Evolutionary conservation across 78 protist species (phyloP).

Genomic region (Corallochytrium limacisporum): DNA sequence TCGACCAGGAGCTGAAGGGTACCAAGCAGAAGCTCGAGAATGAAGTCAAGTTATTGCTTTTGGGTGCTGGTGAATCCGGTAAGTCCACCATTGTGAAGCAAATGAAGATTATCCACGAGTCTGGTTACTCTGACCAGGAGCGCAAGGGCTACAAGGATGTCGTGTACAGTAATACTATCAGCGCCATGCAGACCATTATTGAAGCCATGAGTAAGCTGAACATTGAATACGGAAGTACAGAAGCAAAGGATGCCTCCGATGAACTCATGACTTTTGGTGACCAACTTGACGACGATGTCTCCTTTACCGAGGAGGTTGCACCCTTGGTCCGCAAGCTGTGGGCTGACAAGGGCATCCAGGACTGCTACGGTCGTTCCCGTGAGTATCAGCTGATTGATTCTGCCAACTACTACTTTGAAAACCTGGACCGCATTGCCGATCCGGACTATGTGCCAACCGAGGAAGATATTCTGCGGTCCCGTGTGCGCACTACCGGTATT

Average conservation of each 20-base stretch:
- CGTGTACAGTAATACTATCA: slow-evolving; percentile 48
- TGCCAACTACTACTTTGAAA: slow-evolving; percentile 62
- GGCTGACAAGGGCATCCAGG: slow-evolving; percentile 60
- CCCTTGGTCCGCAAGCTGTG: slow-evolving; percentile 50
- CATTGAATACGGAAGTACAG: not conserved
- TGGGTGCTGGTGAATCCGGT: slow-evolving; percentile 86
- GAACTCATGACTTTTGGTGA: not conserved
- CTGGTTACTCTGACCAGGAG: slow-evolving; percentile 63
- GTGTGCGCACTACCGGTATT: slow-evolving; percentile 87
- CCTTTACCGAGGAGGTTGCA: slow-evolving; percentile 12
- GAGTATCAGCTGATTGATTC: slow-evolving; percentile 82
- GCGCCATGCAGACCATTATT: slow-evolving; percentile 34
- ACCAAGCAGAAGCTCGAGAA: not conserved
- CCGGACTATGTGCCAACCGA: slow-evolving; percentile 65
- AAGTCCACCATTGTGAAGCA: slow-evolving; percentile 87
- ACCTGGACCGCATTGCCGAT: slow-evolving; percentile 37
- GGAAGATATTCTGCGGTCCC: slow-evolving; percentile 73
- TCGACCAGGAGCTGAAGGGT: slow-evolving; percentile 13
- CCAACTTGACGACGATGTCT: not conserved
- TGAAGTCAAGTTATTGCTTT: slow-evolving; percentile 33
- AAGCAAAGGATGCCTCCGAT: not conserved
- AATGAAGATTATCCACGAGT: slow-evolving; percentile 62
- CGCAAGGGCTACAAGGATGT: slow-evolving; percentile 25
- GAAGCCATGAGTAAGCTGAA: slow-evolving; percentile 1
- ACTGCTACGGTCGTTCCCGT: slow-evolving; percentile 29